Conservation (phyloP, 2,329 filamentous ascomycete genomes). For the Byssothecium circinans region DNA sequence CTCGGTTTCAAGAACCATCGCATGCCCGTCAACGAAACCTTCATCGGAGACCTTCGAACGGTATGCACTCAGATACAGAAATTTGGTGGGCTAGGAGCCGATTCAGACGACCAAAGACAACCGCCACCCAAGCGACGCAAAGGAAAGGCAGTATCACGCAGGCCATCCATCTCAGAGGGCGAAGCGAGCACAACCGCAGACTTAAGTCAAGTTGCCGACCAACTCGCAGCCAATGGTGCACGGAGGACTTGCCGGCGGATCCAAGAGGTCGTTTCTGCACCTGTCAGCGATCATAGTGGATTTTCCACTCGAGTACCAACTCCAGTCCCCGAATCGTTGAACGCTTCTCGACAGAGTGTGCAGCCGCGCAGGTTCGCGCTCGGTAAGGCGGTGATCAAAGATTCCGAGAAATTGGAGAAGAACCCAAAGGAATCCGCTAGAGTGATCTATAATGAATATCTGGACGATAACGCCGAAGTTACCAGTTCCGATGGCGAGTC, state of each 20-base stretch:
- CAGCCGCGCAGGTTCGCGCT: conserved; percentile 1
- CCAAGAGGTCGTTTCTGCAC: neutral
- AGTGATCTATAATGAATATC: conserved; percentile 2
- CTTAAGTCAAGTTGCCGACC: too few relatives aligned
- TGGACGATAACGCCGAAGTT: conserved; percentile 1
- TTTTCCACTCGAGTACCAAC: neutral
- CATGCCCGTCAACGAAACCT: conserved; percentile 9
- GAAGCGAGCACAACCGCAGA: neutral
- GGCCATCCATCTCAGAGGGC: neutral
- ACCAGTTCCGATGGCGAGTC: conserved; percentile 8
- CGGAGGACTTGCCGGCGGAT: neutral
- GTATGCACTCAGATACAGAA: conserved; percentile 2
- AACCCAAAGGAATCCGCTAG: neutral
- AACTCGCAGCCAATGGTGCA: neutral
- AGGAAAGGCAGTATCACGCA: neutral
- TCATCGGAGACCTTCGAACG: conserved; percentile 5
- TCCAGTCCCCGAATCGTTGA: neutral
- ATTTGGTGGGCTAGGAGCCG: neutral
- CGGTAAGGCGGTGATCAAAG: neutral
- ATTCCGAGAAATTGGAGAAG: neutral
- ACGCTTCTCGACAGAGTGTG: neutral
- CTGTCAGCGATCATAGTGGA: neutral
- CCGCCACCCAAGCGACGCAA: conserved; percentile 1
- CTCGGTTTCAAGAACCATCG: conserved; percentile 7
- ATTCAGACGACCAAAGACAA: conserved; percentile 1